Base-by-base conservation (phyloP, 805 yeast genomes). In the Grigorovia yakushimaensis region DNA sequence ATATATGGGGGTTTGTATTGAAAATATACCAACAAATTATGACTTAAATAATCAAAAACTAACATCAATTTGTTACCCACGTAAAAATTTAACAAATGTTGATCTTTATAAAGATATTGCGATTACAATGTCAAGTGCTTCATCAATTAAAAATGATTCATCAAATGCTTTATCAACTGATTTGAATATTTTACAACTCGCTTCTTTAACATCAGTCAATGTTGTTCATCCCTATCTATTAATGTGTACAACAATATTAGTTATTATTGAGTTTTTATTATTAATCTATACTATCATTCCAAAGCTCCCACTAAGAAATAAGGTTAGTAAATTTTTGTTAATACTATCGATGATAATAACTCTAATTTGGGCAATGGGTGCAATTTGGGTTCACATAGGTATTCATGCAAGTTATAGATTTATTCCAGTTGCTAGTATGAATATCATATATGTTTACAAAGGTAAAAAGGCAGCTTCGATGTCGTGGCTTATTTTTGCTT, bases 371-470 rank as follows among this genome's bases (percentile, higher is more conserved):
- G 85, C 84, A 0, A 62, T 79, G 24, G 84, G 84, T 2, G 69
- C 84, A 0, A 79, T 81, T 76, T 73, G 84, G 68, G 73, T 73
- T 44, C 79, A 78, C 54, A 78, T 80, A 44, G 82, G 83, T 0
- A 69, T 72, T 0, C 66, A 66, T 37, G 65, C 81, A 2, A 71
- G 76, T 4, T 54, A 58, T 7, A 53, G 58, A n/a, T 56, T 80
- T 30, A 69, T 77, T 0, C 71, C 73, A 2, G 61, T 68, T 1
- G 71, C 82, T 11, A 76, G 82, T 18, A 69, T 79, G 74, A 65
- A 69, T 0, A 68, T 76, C 11, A 58, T 81, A 0, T 48, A 58
- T 11, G 77, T 74, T 1, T 53, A 59, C 17, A 59, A 58, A 9
- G 87, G 87, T 4, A 54, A 48, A 1, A 70, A 79, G 50, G 82